Conservation (phyloP, 441 rosid genomes). For the Gossypium schwendimanii region DNA sequence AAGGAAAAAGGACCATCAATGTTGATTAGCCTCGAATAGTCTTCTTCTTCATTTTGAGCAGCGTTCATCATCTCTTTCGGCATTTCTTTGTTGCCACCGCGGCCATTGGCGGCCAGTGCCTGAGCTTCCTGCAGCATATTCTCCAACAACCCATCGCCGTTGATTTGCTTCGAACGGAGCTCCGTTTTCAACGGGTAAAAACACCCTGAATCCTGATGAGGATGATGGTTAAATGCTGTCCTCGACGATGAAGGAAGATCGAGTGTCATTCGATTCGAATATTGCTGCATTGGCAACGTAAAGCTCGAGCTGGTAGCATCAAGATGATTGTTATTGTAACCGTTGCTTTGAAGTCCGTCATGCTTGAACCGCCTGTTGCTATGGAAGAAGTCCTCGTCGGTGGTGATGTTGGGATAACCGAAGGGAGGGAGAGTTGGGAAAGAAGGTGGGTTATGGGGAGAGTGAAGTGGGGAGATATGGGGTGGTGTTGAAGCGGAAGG, state of each 20-base stretch:
- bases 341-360: background rate
- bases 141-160: constrained; percentile 47
- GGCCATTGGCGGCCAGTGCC: constrained; percentile 11
- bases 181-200: constrained; percentile 37
- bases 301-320: background rate
- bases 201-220: constrained; percentile 23
- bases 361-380: constrained; percentile 34
- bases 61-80: constrained; percentile 23
- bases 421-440: constrained; percentile 40
- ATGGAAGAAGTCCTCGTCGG: constrained; percentile 22
- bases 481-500: constrained; percentile 20
- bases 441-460: constrained; percentile 22
- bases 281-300: constrained; percentile 14
- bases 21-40: constrained; percentile 32
- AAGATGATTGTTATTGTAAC: background rate
- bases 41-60: constrained; percentile 41
- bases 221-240: constrained; percentile 11
- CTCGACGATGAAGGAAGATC: constrained; percentile 16
- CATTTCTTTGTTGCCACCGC: constrained; percentile 18
- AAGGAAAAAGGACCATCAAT: background rate
- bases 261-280: background rate
- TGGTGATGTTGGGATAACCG: background rate
- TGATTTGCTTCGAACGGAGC: constrained; percentile 68
- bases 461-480: constrained; percentile 34
- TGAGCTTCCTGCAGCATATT: constrained; percentile 51